Evolutionary conservation across 768 basidiomycete genomes (phyloP).

Genomic region (Russula virescens): DNA sequence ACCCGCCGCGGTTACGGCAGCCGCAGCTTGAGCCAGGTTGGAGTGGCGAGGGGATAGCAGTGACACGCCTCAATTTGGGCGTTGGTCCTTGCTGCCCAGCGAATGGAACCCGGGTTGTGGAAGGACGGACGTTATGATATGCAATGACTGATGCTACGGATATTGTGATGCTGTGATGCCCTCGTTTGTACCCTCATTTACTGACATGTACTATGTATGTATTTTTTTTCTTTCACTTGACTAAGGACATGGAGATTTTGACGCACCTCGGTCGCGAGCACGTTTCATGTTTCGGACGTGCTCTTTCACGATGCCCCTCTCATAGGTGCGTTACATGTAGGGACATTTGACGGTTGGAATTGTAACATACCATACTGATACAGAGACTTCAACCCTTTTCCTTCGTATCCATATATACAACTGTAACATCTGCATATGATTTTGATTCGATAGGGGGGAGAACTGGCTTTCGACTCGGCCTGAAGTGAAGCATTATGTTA

Average conservation of each 20-base stretch:
- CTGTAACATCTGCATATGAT: neutral
- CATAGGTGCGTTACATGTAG: neutral
- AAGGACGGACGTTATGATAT: neutral
- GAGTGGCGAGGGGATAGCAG: neutral
- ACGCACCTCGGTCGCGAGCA: conserved; percentile 17
- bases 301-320: conserved; percentile 5
- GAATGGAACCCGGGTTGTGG: neutral
- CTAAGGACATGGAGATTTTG: neutral
- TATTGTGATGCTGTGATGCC: neutral
- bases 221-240: neutral
- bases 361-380: conserved; percentile 5
- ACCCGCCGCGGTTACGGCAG: neutral
- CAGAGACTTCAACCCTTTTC: no score
- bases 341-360: conserved; percentile 10
- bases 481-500: neutral
- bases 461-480: neutral
- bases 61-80: neutral
- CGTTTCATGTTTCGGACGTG: conserved; percentile 13
- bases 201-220: neutral
- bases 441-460: neutral
- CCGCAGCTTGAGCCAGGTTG: neutral
- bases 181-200: neutral
- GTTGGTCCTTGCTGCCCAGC: neutral
- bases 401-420: no score
- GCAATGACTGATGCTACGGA: neutral